Base-by-base conservation (phyloP, 352 stramenopile genomes). In the Pythium brassicae region DNA sequence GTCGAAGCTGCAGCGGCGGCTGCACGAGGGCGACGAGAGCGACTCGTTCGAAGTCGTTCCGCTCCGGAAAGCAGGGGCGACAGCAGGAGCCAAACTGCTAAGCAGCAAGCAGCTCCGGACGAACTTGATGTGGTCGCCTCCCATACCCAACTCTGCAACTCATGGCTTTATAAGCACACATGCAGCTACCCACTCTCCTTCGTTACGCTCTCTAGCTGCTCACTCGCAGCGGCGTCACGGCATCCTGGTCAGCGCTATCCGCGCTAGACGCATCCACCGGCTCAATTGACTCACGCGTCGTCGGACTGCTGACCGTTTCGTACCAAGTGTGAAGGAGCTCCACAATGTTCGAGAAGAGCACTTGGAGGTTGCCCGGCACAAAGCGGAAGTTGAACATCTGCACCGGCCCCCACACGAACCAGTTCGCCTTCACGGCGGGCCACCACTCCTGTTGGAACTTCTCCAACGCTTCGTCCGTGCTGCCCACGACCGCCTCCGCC, bases 311-410 rank as follows among this genome's bases (percentile, higher is more conserved):
- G 52, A 79, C 87, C 46, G 83, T 91, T 25, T 92, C 59, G 57
- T 94, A 94, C 44, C 74, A 68, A 69, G 92, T 94, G 81, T 81
- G 91, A 45, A 90, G 68, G 43, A 94, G 66, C n/a, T 81, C 83
- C 22, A 94, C 53, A 47, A 89, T 70, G 62, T 94, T 94, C 53
- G 83, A 71, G 54, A 92, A 94, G 14, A 94, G 78, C 63, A 94
- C 83, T 59, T 92, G 83, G 40, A 94, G 79, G 15, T 68, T 73
- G 6, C 69, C 75, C 1, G 79, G 79, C 44, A 94, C 82, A 46
- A 94, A 85, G 56, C 75, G 73, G 59, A 94, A 92, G 62, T 94
- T 94, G 61, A 89, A 39, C 35, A 92, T 63, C 68, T 94, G 81
- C 6, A 81, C 83, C 0, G 83, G 83, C 39, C 92, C 77, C 83